Conservation (phyloP, 2,329 filamentous ascomycete genomes). For the Alternaria postmessia region DNA sequence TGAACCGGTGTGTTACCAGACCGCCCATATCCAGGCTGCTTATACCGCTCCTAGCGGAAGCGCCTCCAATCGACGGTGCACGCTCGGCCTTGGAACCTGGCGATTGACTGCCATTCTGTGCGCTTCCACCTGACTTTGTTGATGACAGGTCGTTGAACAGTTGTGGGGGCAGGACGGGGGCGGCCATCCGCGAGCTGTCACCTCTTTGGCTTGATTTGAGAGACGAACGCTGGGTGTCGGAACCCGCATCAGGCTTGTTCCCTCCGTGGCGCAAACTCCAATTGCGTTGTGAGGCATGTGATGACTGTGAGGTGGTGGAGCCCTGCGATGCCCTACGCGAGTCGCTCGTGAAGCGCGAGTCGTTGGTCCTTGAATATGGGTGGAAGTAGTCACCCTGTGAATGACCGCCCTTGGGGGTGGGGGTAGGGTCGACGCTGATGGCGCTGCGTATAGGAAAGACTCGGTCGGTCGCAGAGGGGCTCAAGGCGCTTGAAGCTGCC, state of each 20-base stretch:
- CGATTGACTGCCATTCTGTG: slow-evolving; percentile 28
- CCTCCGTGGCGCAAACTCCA: slow-evolving; percentile 10
- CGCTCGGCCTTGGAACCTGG: slow-evolving; percentile 32
- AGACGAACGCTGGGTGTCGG: slow-evolving; percentile 8
- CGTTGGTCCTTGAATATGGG: slow-evolving; percentile 34
- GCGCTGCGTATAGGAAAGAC: slow-evolving; percentile 87
- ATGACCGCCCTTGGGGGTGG: slow-evolving; percentile 27
- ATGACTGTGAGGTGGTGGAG: slow-evolving; percentile 41
- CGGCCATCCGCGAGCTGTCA: slow-evolving; percentile 18
- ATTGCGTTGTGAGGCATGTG: slow-evolving; percentile 34
- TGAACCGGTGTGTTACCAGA: slow-evolving; percentile 77
- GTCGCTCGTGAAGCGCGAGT: slow-evolving; percentile 32
- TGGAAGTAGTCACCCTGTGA: slow-evolving; percentile 50
- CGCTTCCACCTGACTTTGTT: slow-evolving; percentile 36
- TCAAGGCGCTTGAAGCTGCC: slow-evolving; percentile 39
- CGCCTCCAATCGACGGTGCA: slow-evolving; percentile 33
- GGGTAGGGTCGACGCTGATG: slow-evolving; percentile 70
- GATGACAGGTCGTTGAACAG: slow-evolving; percentile 50
- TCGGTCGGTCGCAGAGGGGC: slow-evolving; percentile 62
- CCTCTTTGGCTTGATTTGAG: slow-evolving; percentile 7
- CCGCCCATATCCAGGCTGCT: slow-evolving; percentile 53
- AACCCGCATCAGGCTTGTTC: slow-evolving; percentile 13
- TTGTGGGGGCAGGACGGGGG: slow-evolving; percentile 36
- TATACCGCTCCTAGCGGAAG: slow-evolving; percentile 45
- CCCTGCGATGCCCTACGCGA: slow-evolving; percentile 37